A percentile compares a stretch with the other conserved stretches of the same genome.
These are phyloP conservation scores for Annulohypoxylon maeteangense DNA, from an alignment of 495 filamentous ascomycete species.

Conservation along the genomic window DNA sequence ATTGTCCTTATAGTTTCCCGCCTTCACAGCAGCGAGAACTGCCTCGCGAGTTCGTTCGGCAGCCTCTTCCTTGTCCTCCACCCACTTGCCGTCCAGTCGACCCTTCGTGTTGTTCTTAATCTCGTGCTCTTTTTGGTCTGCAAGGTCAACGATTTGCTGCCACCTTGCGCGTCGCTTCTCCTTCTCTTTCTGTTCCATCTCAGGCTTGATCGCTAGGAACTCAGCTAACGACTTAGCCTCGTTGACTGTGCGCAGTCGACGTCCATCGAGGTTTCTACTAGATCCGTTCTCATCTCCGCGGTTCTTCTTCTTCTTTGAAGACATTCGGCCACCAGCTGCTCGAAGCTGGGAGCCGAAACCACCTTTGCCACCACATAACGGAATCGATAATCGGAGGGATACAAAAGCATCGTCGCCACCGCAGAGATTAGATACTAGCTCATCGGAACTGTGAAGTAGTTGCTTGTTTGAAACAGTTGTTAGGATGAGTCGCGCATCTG, in stretches of 20 bases:
- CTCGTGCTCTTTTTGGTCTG: slow-evolving; percentile 84
- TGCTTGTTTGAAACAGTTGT: slow-evolving; percentile 84
- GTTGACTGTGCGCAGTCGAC: slow-evolving; percentile 87
- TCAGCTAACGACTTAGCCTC: slow-evolving; percentile 95
- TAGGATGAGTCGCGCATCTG: slow-evolving; percentile 70
- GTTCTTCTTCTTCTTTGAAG: slow-evolving; percentile 85
- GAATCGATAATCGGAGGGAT: slow-evolving; percentile 78
- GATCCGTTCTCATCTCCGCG: slow-evolving; percentile 87
- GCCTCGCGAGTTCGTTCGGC: slow-evolving; percentile 85
- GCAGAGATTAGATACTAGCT: slow-evolving; percentile 65
- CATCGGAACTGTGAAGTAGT: slow-evolving; percentile 59
- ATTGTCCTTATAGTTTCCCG: slow-evolving; percentile 67
- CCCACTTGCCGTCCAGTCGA: slow-evolving; percentile 88
- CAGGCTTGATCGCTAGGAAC: slow-evolving; percentile 93
- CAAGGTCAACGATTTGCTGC: slow-evolving; percentile 83
- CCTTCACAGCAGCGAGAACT: slow-evolving; percentile 79
- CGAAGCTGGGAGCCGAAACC: slow-evolving; percentile 97
- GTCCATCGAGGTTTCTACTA: slow-evolving; percentile 91
- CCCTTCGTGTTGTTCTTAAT: slow-evolving; percentile 74
- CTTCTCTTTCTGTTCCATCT: slow-evolving; percentile 93
- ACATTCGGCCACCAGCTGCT: slow-evolving; percentile 97
- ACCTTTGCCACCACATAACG: slow-evolving; percentile 90
- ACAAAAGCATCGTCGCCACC: slow-evolving; percentile 70
- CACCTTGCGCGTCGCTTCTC: slow-evolving; percentile 82
- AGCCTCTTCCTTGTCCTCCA: slow-evolving; percentile 89